Conservation (phyloP, 2,329 filamentous ascomycete species). For the Paraphaeosphaeria sporulosa region DNA sequence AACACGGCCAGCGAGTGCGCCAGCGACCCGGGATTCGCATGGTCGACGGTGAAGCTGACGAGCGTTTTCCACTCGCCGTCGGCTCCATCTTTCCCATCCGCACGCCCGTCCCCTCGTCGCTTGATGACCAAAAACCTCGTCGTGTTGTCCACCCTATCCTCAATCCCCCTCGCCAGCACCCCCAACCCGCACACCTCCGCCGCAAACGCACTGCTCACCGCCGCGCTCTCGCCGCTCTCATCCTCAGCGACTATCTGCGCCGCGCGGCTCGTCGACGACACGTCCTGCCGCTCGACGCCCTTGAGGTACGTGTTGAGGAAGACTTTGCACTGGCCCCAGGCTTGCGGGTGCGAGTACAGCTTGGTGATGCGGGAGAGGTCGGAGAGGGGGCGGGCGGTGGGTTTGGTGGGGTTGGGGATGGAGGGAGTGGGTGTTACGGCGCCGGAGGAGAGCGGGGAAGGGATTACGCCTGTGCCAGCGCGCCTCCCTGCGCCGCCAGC, state of each 20-base stretch:
- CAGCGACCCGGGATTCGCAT: slow-evolving; percentile 79
- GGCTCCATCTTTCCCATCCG: not conserved
- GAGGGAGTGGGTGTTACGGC: slow-evolving; percentile 60
- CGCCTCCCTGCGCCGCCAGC: not conserved
- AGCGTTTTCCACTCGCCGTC: slow-evolving; percentile 68
- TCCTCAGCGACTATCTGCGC: slow-evolving; percentile 75
- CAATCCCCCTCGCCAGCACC: slow-evolving; percentile 72
- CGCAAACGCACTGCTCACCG: slow-evolving; percentile 79
- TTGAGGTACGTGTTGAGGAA: slow-evolving; percentile 77
- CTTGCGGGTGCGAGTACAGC: slow-evolving; percentile 93
- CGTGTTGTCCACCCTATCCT: slow-evolving; percentile 78
- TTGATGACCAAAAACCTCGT: slow-evolving; percentile 74
- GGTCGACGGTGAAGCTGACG: slow-evolving; percentile 82
- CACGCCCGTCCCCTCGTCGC: not conserved
- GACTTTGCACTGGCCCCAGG: slow-evolving; percentile 85
- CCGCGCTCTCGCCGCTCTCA: slow-evolving; percentile 70
- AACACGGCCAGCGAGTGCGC: slow-evolving; percentile 84
- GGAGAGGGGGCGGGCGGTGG: slow-evolving; percentile 57
- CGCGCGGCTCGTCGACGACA: slow-evolving; percentile 83
- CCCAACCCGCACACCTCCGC: slow-evolving; percentile 72
- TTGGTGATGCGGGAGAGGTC: slow-evolving; percentile 71
- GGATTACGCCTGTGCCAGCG: slow-evolving; percentile 14
- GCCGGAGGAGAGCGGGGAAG: slow-evolving; percentile 51
- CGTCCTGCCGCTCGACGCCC: slow-evolving; percentile 80
- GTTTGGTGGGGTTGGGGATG: slow-evolving; percentile 56